phyloP scores from a whole-genome alignment of 2,329 filamentous ascomycete species.

The Paecilomyces sp. region DNA sequence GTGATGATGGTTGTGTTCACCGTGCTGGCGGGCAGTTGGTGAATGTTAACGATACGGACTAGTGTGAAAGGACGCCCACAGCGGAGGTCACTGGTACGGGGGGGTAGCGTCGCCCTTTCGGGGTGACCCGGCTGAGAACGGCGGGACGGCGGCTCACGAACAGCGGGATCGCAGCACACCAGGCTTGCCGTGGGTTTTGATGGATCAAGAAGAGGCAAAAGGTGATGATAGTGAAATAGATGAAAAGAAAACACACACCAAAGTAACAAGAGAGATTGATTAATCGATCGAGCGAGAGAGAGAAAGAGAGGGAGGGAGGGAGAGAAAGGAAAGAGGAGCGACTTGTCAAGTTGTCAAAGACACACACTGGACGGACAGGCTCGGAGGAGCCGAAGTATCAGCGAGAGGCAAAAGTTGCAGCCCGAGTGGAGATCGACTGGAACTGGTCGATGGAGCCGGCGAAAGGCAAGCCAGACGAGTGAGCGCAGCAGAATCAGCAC shows the following conservation, averaged over 20 bases:
- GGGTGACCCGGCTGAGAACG: background rate
- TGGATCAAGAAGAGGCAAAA: too few species aligned
- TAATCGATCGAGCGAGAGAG: background rate
- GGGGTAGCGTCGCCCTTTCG: background rate
- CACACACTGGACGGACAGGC: background rate
- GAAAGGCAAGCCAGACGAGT: background rate
- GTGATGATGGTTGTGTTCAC: background rate
- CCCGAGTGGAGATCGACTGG: constrained; percentile 1
- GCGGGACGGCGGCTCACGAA: background rate
- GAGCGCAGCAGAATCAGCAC: background rate
- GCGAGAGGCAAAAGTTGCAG: constrained; percentile 1
- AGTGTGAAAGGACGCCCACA: background rate
- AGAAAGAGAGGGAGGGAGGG: background rate
- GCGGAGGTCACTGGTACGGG: background rate
- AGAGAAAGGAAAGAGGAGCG: constrained; percentile 8
- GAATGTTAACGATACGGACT: background rate
- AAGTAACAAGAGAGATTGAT: background rate
- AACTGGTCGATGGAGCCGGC: constrained; percentile 1
- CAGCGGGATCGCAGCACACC: background rate
- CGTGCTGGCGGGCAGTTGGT: background rate
- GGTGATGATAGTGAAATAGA: too few species aligned
- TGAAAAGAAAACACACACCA: background rate
- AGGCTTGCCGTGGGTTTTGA: background rate
- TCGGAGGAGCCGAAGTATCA: background rate
- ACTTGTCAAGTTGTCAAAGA: constrained; percentile 4